phyloP scores from a whole-genome alignment of 352 stramenopile genomes.

The Peronospora tabacina region DNA sequence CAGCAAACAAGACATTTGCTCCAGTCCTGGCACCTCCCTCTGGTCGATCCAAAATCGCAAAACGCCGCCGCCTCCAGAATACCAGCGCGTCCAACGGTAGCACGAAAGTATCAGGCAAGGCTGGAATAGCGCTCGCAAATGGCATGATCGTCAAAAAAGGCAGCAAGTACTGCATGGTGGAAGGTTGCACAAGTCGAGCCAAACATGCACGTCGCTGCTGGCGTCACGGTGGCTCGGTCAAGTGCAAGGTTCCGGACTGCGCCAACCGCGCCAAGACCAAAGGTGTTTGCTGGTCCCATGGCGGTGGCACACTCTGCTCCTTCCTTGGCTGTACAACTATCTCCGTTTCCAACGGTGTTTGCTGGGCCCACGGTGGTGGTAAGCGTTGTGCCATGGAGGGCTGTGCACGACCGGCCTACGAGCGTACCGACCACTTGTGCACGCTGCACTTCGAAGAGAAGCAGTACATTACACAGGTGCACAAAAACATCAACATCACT shows the following conservation, averaged over 20 bases:
- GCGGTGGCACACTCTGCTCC: constrained; percentile 44
- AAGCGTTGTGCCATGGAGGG: constrained; percentile 68
- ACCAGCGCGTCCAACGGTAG: constrained; percentile 24
- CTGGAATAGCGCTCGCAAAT: constrained; percentile 15
- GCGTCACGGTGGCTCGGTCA: constrained; percentile 50
- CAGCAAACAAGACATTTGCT: constrained; percentile 33
- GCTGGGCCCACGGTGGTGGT: constrained; percentile 72
- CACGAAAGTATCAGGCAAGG: constrained; percentile 24
- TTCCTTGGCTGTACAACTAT: constrained; percentile 38
- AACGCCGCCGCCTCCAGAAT: constrained; percentile 24
- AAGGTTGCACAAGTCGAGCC: constrained; percentile 43
- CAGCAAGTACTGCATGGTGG: constrained; percentile 50
- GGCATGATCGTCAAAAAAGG: constrained; percentile 36
- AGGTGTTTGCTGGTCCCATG: constrained; percentile 56
- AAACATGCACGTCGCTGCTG: constrained; percentile 48
- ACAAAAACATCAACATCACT: constrained; percentile 16
- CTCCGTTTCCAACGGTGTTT: constrained; percentile 50
- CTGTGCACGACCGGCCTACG: constrained; percentile 52
- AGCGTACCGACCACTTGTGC: constrained; percentile 45
- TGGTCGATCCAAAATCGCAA: constrained; percentile 27
- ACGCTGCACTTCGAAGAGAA: constrained; percentile 46
- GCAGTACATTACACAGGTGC: constrained; percentile 25
- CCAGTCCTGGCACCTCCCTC: constrained; percentile 25
- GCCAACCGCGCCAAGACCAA: constrained; percentile 53
- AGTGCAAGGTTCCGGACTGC: constrained; percentile 50